Conservation (phyloP, 2,329 filamentous ascomycete species). For the Aspergillus arachidicola region DNA sequence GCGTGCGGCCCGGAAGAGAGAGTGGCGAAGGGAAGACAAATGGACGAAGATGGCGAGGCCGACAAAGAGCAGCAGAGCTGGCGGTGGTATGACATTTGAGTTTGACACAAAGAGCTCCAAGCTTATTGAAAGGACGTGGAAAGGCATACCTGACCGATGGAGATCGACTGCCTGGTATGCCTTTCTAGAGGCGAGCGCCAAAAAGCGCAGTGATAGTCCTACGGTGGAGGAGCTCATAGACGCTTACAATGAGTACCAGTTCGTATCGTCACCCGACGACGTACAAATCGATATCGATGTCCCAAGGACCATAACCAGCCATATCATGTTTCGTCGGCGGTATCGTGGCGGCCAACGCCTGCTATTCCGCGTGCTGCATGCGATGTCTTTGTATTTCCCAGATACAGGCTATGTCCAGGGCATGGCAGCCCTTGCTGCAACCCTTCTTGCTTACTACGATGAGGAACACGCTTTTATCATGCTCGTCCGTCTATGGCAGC, state of each 20-base stretch:
- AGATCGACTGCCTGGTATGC: slow-evolving; percentile 91
- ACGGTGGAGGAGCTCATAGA: slow-evolving; percentile 72
- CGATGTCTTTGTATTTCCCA: slow-evolving; percentile 86
- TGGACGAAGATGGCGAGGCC: slow-evolving; percentile 68
- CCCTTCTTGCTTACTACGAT: slow-evolving; percentile 93
- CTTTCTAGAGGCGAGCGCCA: slow-evolving; percentile 79
- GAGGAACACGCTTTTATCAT: slow-evolving; percentile 94
- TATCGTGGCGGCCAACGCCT: slow-evolving; percentile 92
- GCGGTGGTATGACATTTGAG: slow-evolving; percentile 68
- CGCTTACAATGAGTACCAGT: slow-evolving; percentile 72
- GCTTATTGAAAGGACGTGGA: slow-evolving; percentile 90
- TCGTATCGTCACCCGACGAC: slow-evolving; percentile 79
- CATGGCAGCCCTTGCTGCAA: slow-evolving; percentile 92
- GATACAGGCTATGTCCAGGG: slow-evolving; percentile 95
- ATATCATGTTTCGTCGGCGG: slow-evolving; percentile 94
- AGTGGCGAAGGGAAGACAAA: slow-evolving; percentile 65
- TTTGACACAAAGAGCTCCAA: slow-evolving; percentile 85
- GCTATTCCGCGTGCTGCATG: slow-evolving; percentile 89
- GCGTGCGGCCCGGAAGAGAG: slow-evolving; percentile 58
- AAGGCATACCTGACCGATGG: slow-evolving; percentile 96
- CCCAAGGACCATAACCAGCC: slow-evolving; percentile 87
- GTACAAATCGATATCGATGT: slow-evolving; percentile 97
- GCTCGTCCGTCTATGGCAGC: slow-evolving; percentile 91
- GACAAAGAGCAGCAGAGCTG: slow-evolving; percentile 48
- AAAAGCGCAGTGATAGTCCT: slow-evolving; percentile 61